Evolutionary conservation across 2,329 filamentous ascomycete genomes (phyloP).

Genomic region (Aspergillus sp.): DNA sequence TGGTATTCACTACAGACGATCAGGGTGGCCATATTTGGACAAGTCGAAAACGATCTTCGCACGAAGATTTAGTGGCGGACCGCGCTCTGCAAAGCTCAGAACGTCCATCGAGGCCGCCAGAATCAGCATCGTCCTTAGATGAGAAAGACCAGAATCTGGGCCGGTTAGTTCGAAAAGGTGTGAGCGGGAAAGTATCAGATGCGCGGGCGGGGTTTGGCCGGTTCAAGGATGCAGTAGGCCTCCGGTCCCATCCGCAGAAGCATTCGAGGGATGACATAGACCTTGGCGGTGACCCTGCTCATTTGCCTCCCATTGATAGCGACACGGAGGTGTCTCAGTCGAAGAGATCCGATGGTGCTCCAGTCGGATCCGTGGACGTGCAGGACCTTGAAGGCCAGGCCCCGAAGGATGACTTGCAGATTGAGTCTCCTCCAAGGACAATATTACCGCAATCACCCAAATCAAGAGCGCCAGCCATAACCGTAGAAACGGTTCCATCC

Average conservation of each 20-base stretch:
- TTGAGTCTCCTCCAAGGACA: constrained; percentile 11
- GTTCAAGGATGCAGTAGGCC: constrained; percentile 80
- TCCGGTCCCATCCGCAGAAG: constrained; percentile 45
- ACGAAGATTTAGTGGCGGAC: constrained; percentile 41
- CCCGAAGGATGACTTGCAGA: constrained; percentile 18
- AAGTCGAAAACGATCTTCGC: constrained; percentile 39
- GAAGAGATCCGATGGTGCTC: constrained; percentile 19
- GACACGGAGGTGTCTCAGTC: constrained; percentile 26
- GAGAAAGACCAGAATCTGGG: constrained; percentile 54
- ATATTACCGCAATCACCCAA: constrained; percentile 18
- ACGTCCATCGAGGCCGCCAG: constrained; percentile 32
- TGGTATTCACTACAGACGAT: constrained; percentile 49
- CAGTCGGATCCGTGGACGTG: constrained; percentile 20
- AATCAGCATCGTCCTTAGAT: constrained; percentile 30
- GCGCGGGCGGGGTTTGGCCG: constrained; percentile 79
- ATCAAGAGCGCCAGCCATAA: constrained; percentile 34
- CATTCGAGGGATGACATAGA: constrained; percentile 38
- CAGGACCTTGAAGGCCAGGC: constrained; percentile 21
- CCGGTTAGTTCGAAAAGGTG: constrained; percentile 73
- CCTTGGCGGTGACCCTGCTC: constrained; percentile 31
- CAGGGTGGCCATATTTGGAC: constrained; percentile 50
- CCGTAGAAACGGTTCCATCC: constrained; percentile 31
- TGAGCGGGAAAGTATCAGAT: constrained; percentile 76
- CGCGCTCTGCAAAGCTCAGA: constrained; percentile 34
- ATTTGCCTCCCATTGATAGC: constrained; percentile 31